A percentile compares a stretch with the other conserved stretches of the same genome.
Evolutionary conservation across 768 basidiomycete genomes (phyloP).

Genomic region (Suillus discolor): DNA sequence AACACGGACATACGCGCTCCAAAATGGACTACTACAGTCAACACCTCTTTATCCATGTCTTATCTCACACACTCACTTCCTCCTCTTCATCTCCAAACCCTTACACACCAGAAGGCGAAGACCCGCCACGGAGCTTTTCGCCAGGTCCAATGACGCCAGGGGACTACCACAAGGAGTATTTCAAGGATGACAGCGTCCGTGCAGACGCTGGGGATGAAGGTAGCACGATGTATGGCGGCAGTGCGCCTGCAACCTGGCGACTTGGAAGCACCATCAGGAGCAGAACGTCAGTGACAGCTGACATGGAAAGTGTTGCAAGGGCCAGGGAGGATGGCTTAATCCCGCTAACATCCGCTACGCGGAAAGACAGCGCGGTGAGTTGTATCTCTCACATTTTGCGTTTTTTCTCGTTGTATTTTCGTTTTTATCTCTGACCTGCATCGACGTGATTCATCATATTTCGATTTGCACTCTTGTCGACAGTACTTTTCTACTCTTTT

Average conservation of each 20-base stretch:
- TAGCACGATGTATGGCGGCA: conserved; percentile 9
- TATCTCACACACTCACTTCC: conserved; percentile 58
- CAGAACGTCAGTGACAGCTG: conserved; percentile 1
- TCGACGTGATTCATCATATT: neutral
- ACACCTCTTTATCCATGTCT: conserved; percentile 71
- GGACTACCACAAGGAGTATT: conserved; percentile 10
- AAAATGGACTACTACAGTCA: conserved; percentile 71
- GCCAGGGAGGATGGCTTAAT: neutral
- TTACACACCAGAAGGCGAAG: conserved; percentile 8
- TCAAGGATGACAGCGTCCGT: neutral
- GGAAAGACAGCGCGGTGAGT: conserved; percentile 15
- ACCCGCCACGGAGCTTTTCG: conserved; percentile 33
- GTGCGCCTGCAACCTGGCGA: conserved; percentile 12
- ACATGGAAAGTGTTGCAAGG: conserved; percentile 3
- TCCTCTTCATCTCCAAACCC: conserved; percentile 14
- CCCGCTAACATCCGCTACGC: neutral
- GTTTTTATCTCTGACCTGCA: neutral
- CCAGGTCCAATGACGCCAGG: conserved; percentile 23
- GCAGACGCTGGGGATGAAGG: conserved; percentile 3
- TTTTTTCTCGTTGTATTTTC: neutral
- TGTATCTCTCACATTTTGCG: neutral
- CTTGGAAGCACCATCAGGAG: conserved; percentile 10
- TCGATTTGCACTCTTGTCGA: neutral
- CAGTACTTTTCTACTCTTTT: neutral
- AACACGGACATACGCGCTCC: conserved; percentile 55